Evolutionary conservation across 352 stramenopile genomes (phyloP), one percentile per base, ranked within the genome.

Genomic region (Phytophthora ramorum): DNA sequence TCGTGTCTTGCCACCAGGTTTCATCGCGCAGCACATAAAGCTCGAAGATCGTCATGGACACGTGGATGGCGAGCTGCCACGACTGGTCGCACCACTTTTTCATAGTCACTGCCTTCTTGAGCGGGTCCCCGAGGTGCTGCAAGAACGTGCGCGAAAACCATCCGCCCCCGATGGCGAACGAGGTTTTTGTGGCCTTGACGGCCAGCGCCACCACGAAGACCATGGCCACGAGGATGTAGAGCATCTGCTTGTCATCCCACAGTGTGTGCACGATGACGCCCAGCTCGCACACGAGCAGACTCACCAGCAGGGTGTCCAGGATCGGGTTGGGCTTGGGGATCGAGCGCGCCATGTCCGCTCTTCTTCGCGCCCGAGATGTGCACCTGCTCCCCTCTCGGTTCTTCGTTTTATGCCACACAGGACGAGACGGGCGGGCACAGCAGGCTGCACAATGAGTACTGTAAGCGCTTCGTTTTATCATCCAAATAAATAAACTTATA

Each of bases 1-100:
- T 92, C 46, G 87, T 94, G 66, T 95, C 83, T n/a, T 93, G 56
- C 89, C 89, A 96, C 89, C 89, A 96, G 17, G 75, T 81, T 66
- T 95, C 83, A 64, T 94, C 83, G 35, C 73, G 76, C 24, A 97
- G 80, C 48, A 97, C 83, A 50, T 91, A 70, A 48, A 91, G 74
- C 73, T 96, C 89, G 58, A 93, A 91, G 65, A 92, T 78, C 13
- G 87, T 87, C 87, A 97, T 95, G 19, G 76, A 87, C 32, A 81
- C 74, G 69, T 97, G 89, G 71, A 96, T 92, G 41, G 63, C 80
- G 22, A 96, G 71, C 65, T 96, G 89, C 89, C 89, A 97, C 22
- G 86, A 93, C 81, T 97, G 89, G 58, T 96, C 88, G 41, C 78
- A 90, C 81, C 89, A 97, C 69, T 97, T 97, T 66, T 93, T 92